Evolutionary conservation across 768 basidiomycete species (phyloP), one percentile per base, ranked within the genome.

Genomic region (Rhizopogon roseolus): DNA sequence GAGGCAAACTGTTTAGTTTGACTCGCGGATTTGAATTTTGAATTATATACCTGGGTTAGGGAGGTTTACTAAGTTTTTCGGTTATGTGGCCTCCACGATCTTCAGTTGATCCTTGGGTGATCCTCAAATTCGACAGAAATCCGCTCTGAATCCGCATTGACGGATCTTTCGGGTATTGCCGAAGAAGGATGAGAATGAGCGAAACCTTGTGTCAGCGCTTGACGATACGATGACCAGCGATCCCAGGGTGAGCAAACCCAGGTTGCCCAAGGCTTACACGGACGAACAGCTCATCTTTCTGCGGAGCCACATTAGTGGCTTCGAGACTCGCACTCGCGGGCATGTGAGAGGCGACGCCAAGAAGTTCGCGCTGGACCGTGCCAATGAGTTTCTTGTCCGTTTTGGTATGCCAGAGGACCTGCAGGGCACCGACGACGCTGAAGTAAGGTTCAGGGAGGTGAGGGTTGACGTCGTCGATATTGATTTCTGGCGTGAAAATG

Each of bases 311-410:
- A 64, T 69, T 43, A 65, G 71, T 52, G 83, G 84, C 52, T 86
- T 82, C 60, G 84, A 86, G 66, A 69, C 79, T 29, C 65, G 82
- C 49, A 79, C 82, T 6, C 75, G 80, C 48, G 82, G 81, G 4
- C 76, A 81, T 34, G 76, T 84, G 38, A 71, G 84, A 54, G 84
- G 84, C 25, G 84, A 86, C 69, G 84, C 84, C 13, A 86, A 86
- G 65, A 84, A 84, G 61, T 86, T 82, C 50, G 84, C 84, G 0
- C 64, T 86, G 14, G 83, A 84, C 54, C 73, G 80, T 34, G 84
- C 84, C 11, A 71, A 72, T 63, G 81, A 85, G 57, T 86, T 84
- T 62, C 81, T 86, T 54, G 67, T 64, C 43, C 71, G 75, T 16
- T 86, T 84, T 59, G 83, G 83, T 22, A 70, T 84, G 14, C 81